Base-by-base conservation (phyloP, 2,329 filamentous ascomycete genomes). In the Nigrospora oryzae region DNA sequence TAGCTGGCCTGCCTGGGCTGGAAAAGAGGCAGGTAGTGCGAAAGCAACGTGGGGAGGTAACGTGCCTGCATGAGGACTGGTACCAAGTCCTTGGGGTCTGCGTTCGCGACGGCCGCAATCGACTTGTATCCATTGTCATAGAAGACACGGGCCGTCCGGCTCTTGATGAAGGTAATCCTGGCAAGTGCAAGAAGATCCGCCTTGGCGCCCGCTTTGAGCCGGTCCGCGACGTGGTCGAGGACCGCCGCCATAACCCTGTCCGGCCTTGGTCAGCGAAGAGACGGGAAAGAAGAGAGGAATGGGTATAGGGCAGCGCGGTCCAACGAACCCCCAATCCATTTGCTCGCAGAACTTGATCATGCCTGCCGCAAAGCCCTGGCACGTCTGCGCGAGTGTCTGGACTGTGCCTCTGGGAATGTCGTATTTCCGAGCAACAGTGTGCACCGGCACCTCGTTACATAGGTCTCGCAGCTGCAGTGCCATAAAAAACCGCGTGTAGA, bases 311-410 rank as follows among this genome's bases (percentile, higher is more conserved):
- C 23, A 28, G 23, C 5, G 23, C 23, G 8, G 23, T 6, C 23
- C 23, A 36, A 63, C 68, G 54, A 56, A 76, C 73, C 76, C 77
- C 83, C 84, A 89, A 2, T 75, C 79, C 85, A 90, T 88, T 15
- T 79, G 74, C 52, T 87, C 74, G 56, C 85, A 89, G 56, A 89
- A 89, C 52, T 86, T 88, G 48, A 89, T 79, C 71, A 89, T 87
- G 4, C 84, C 84, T 2, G 83, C 83, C 4, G 84, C 86, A 56
- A 89, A 90, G 0, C 86, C 86, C 51, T 88, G 81, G 52, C 85
- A 89, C 1, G 81, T 84, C 54, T 88, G 84, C 3, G 84, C 78
- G 2, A 89, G 69, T 16, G 73, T 85, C 61, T 90, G 86, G 11
- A 89, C 78, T 5, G 76, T 73, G 2, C 85, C 86, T 16, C 86